Evolutionary conservation across 2,329 filamentous ascomycete genomes (phyloP).

Genomic region (Aspergillus ochraceoroseus): DNA sequence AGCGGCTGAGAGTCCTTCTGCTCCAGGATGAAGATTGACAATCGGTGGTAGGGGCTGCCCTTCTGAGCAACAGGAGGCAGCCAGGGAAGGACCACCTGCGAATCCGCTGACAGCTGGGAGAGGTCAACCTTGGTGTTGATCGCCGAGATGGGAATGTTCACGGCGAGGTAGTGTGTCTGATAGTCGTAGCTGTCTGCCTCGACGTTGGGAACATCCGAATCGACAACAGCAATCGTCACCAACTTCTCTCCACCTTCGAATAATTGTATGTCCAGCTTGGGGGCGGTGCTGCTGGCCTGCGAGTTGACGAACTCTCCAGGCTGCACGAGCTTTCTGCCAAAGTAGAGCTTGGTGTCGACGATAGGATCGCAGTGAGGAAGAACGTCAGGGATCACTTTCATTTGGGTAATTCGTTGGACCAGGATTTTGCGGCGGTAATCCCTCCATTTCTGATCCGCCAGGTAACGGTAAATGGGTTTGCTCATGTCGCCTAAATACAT

Average conservation of each 20-base stretch:
- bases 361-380: conserved; percentile 72
- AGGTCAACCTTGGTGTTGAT: conserved; percentile 61
- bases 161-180: conserved; percentile 82
- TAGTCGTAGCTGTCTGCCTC: conserved; percentile 70
- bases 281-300: conserved; percentile 64
- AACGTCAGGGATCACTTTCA: conserved; percentile 83
- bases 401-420: conserved; percentile 77
- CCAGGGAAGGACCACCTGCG: conserved; percentile 73
- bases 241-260: conserved; percentile 78
- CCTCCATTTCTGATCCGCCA: conserved; percentile 84
- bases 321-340: conserved; percentile 63
- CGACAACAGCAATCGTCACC: conserved; percentile 77
- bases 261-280: conserved; percentile 74
- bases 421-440: conserved; percentile 73
- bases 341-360: conserved; percentile 76
- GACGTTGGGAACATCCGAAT: conserved; percentile 81
- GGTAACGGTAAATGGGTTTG: conserved; percentile 90
- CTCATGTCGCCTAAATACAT: conserved; percentile 74
- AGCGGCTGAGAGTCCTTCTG: conserved; percentile 61
- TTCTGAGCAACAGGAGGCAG: conserved; percentile 81
- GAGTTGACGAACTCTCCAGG: conserved; percentile 77
- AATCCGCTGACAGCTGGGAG: conserved; percentile 53
- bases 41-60: conserved; percentile 83
- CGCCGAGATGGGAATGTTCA: conserved; percentile 63
- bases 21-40: conserved; percentile 77